Percentiles rank a stretch among this genome's conserved stretches.
These are phyloP conservation scores for Calamus simplicifolius DNA, from an alignment of 176 grass and related monocot genomes.

Conservation along the genomic window DNA sequence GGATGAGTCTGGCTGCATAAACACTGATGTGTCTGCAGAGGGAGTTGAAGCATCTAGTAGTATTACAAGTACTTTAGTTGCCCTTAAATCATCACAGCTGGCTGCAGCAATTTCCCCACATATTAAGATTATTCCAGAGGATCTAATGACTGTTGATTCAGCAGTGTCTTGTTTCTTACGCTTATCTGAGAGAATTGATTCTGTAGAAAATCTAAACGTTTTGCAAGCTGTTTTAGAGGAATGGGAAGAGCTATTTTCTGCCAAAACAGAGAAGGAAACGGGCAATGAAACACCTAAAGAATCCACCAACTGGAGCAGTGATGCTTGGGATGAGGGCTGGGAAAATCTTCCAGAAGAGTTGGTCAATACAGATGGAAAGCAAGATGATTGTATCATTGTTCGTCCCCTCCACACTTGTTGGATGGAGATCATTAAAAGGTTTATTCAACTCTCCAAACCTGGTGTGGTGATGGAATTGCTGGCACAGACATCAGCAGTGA, in stretches of 20 bases:
- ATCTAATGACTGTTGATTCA: slow-evolving; percentile 54
- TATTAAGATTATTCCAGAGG: slow-evolving; percentile 53
- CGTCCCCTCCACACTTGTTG: slow-evolving; percentile 84
- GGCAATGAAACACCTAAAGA: slow-evolving; percentile 65
- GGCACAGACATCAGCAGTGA: slow-evolving; percentile 37
- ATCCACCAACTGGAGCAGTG: slow-evolving; percentile 65
- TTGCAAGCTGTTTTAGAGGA: slow-evolving; percentile 76
- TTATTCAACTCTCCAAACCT: slow-evolving; percentile 41
- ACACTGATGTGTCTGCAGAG: slow-evolving; percentile 29
- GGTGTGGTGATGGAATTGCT: slow-evolving; percentile 51
- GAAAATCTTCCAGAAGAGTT: slow-evolving; percentile 76
- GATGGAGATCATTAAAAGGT: slow-evolving; percentile 69
- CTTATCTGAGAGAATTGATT: slow-evolving; percentile 53
- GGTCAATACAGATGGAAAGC: slow-evolving; percentile 36
- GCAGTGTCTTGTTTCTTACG: slow-evolving; percentile 83
- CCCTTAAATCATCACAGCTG: slow-evolving; percentile 80
- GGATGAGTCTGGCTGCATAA: slow-evolving; percentile 41
- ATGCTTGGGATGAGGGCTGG: slow-evolving; percentile 90
- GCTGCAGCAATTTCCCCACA: slow-evolving; percentile 41
- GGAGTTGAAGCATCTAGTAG: slow-evolving; percentile 32
- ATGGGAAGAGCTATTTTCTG: slow-evolving; percentile 84
- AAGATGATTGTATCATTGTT: slow-evolving; percentile 26
- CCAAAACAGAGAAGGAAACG: slow-evolving; percentile 31
- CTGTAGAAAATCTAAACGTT: slow-evolving; percentile 43
- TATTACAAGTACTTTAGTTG: slow-evolving; percentile 72